Conservation (phyloP, 768 basidiomycete genomes). For the Boletus subcaerulescens region DNA sequence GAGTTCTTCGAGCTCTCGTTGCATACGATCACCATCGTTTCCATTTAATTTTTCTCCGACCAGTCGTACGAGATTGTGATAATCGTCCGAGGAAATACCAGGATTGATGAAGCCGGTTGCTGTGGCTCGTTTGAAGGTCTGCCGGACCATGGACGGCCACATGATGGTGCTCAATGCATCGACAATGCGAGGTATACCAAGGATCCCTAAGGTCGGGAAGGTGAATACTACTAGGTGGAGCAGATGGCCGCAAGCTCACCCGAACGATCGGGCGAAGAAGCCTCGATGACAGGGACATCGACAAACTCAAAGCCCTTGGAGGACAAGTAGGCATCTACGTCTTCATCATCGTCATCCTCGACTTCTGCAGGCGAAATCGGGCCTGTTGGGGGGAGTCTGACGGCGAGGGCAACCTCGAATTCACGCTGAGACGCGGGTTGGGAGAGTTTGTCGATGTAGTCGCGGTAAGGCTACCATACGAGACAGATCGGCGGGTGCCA, state of each 20-base stretch:
- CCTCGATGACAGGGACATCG: conserved; percentile 34
- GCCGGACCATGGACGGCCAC: conserved; percentile 74
- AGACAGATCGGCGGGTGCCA: conserved; percentile 2
- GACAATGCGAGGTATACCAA: conserved; percentile 61
- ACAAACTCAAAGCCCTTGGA: conserved; percentile 77
- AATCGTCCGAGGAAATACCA: conserved; percentile 13
- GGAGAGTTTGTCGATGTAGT: conserved; percentile 50
- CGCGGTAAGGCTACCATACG: conserved; percentile 54
- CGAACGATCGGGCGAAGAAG: conserved; percentile 7
- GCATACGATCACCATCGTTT: conserved; percentile 35
- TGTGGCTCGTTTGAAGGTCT: background rate
- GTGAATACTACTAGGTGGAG: background rate
- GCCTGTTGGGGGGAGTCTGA: conserved; percentile 43
- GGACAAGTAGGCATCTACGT: conserved; percentile 64
- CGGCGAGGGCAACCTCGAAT: conserved; percentile 71
- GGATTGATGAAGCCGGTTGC: background rate
- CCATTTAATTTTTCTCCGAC: conserved; percentile 23
- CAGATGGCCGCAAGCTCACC: conserved; percentile 10
- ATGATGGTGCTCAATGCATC: conserved; percentile 84
- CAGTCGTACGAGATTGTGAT: conserved; percentile 21
- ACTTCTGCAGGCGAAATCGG: conserved; percentile 22
- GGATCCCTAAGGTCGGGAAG: conserved; percentile 38
- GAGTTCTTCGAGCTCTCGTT: conserved; percentile 55
- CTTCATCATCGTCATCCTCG: conserved; percentile 52
- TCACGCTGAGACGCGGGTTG: conserved; percentile 48